Conservation (phyloP, 2,329 filamentous ascomycete species). For the Furcasterigmium furcatum region DNA sequence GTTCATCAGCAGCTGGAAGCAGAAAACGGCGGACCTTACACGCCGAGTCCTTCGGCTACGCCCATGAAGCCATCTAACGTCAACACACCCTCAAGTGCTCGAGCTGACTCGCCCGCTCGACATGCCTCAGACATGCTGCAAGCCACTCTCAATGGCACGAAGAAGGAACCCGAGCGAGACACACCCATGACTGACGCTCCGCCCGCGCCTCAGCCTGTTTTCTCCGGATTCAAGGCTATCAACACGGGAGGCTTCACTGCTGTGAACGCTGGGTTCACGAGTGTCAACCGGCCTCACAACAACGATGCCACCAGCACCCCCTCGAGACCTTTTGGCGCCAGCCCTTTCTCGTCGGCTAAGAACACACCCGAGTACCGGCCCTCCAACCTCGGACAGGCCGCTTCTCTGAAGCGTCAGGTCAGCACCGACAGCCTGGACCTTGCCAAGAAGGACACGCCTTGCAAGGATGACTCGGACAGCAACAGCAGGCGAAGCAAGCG, state of each 20-base stretch:
- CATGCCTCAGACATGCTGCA: slow-evolving; percentile 53
- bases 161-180: slow-evolving; percentile 44
- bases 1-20: slow-evolving; percentile 95
- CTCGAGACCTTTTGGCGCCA: slow-evolving; percentile 54
- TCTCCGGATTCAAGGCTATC: slow-evolving; percentile 57
- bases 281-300: slow-evolving; percentile 54
- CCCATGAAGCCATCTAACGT: slow-evolving; percentile 66
- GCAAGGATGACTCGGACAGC: slow-evolving; percentile 60
- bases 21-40: slow-evolving; percentile 89
- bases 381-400: slow-evolving; percentile 50
- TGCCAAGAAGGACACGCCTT: slow-evolving; percentile 36
- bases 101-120: slow-evolving; percentile 65
- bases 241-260: slow-evolving; percentile 66
- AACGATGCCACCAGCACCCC: slow-evolving; percentile 55
- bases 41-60: slow-evolving; percentile 65
- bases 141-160: slow-evolving; percentile 40
- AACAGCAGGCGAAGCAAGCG: slow-evolving; percentile 82
- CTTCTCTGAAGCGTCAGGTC: slow-evolving; percentile 73
- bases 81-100: slow-evolving; percentile 55
- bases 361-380: slow-evolving; percentile 63
- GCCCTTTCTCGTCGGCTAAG: slow-evolving; percentile 60
- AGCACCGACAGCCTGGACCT: slow-evolving; percentile 55
- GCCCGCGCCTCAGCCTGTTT: slow-evolving; percentile 32
- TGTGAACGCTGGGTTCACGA: slow-evolving; percentile 68
- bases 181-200: slow-evolving; percentile 44